Base-by-base conservation (phyloP, 345 rosid genomes). In the Sonneratia caseolaris region DNA sequence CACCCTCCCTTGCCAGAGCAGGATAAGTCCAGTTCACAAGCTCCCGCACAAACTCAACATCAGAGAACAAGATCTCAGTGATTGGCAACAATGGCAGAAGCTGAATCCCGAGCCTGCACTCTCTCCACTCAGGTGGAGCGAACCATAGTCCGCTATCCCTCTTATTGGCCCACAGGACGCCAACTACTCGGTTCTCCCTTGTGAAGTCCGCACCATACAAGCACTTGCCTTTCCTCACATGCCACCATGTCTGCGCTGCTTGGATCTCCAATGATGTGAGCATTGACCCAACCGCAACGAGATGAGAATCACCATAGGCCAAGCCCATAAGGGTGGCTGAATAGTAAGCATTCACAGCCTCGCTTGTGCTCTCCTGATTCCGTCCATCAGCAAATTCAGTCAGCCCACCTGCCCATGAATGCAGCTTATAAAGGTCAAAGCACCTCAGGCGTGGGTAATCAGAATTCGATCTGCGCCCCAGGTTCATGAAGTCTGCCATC, bases 371-470 rank as follows among this genome's bases (percentile, higher is more conserved):
- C 81, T 92, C 97, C 55, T 95, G 96, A 70, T 92, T 87, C 80
- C 99, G 73, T 43, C 99, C 97, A 73, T 95, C 97, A 0, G 89
- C 88, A 32, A 90, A 92, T 82, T 90, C 97, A 7, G 92, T 92
- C 74, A 95, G 76, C 56, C 99, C 97, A 57, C 96, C 91, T 15
- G 97, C 99, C 97, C 97, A 95, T 37, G 99, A 95, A 76, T 95
- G 99, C 73, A 95, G 78, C 73, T 90, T 95, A 59, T 88, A 95
- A 71, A 95, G 71, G 81, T 95, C 97, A 70, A 95, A 95, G 66
- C 97, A 92, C 73, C 97, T 83, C 84, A 95, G 67, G 24, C 97
- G 88, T 0, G 97, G 82, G 73, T 89, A 95, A 64, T 49, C 81
- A 0, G 89, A 88, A 72, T 79, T 78, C 8, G 84, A 82, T 66